Base-by-base conservation (phyloP, 768 basidiomycete genomes). In the Boletus speciosus region DNA sequence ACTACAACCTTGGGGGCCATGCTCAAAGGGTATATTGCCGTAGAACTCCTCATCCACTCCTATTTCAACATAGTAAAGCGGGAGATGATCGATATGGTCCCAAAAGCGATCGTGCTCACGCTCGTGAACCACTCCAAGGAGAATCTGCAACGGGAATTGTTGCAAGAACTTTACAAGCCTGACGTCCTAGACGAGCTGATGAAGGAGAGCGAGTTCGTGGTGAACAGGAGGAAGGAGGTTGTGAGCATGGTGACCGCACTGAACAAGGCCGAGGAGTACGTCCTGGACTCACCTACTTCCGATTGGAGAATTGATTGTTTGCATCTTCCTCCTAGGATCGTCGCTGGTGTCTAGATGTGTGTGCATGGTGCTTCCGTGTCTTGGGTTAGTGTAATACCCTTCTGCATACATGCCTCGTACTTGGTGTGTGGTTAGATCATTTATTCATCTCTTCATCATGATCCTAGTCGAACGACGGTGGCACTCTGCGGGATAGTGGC, bases 41-140 rank as follows among this genome's bases (percentile, higher is more conserved):
- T 66, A 95, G 93, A 99, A 73, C 81, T 98, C 44, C 84, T 99
- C 66, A 98, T 98, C 63, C 82, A 90, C 69, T 97, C 93, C 5
- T 98, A 98, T 73, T 98, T 90, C 80, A 94, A 97, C 75, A 94
- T 98, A 60, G 93, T 98, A 51, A 98, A 99, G 76, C 88, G 95
- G 54, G 96, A 98, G 74, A 93, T 98, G 90, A 98, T 98, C 65
- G 96, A 98, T 73, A 97, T 97, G 93, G 91, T 98, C 25, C 96
- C 96, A 8, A 99, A 99, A 72, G 92, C 92, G 16, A 93, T 97
- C 68, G 84, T 89, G 10, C 75, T 90, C 59, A 98, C 92, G 15
- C 83, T 98, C 35, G 96, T 99, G 47, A 88, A 85, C 67, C 85
- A 86, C 71, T 86, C 95, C 55, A 98, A 97, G 73, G 97, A 98